Evolutionary conservation across 768 basidiomycete species (phyloP).

Genomic region (Candolleomyces aberdarensis): DNA sequence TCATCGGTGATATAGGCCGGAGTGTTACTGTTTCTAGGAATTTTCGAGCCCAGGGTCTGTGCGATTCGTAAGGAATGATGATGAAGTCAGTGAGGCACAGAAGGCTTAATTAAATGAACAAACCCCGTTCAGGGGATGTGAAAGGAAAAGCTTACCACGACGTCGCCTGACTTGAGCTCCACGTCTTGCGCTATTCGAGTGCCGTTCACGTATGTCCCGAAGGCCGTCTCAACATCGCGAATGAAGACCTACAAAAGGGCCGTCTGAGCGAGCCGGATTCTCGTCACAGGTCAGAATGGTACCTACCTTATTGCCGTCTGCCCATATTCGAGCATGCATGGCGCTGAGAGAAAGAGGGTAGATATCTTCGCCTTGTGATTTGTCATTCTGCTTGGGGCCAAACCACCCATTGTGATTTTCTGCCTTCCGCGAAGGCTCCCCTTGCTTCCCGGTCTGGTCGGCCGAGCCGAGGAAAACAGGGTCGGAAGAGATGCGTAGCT

Average conservation of each 20-base stretch:
- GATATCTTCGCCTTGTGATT: slow-evolving; percentile 20
- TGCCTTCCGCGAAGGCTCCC: slow-evolving; percentile 18
- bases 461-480: slow-evolving; percentile 31
- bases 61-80: not conserved
- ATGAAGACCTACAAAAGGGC: slow-evolving; percentile 37
- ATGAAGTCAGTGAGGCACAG: slow-evolving; percentile 1
- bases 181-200: slow-evolving; percentile 34
- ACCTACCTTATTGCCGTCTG: slow-evolving; percentile 37
- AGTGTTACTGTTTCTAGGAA: slow-evolving; percentile 36
- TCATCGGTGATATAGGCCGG: slow-evolving; percentile 36
- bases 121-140: not conserved
- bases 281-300: not conserved
- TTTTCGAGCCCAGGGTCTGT: slow-evolving; percentile 41
- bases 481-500: slow-evolving; percentile 28
- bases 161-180: slow-evolving; percentile 38
- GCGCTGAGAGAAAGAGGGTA: slow-evolving; percentile 40
- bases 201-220: slow-evolving; percentile 50
- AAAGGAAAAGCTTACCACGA: slow-evolving; percentile 30
- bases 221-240: slow-evolving; percentile 42
- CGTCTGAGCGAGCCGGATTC: not conserved
- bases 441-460: not conserved
- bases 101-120: not conserved
- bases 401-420: slow-evolving; percentile 41
- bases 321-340: slow-evolving; percentile 47
- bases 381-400: slow-evolving; percentile 24